Conservation (phyloP, 148 eudicot genomes). For the Vaccinium myrtillus region DNA sequence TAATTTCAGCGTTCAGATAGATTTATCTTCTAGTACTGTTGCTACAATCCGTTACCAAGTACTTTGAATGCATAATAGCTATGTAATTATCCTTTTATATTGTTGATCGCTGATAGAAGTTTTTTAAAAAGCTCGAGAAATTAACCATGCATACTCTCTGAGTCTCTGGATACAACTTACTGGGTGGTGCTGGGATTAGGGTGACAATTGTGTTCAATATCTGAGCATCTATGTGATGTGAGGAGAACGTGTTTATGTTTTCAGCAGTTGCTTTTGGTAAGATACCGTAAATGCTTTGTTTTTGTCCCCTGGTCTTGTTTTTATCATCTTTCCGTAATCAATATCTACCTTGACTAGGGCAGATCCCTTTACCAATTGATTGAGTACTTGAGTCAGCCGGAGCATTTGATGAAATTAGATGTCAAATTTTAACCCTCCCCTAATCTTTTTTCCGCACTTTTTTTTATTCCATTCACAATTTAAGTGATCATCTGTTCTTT, state of each 20-base stretch:
- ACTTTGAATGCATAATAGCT: not conserved
- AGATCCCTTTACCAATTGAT: not conserved
- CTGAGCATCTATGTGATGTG: not conserved
- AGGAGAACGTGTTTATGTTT: not conserved
- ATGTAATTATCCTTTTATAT: not conserved
- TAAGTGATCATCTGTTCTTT: constrained; percentile 11
- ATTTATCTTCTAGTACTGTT: constrained; percentile 1
- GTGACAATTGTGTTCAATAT: not conserved
- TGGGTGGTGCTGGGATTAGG: not conserved
- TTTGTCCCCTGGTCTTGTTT: not conserved
- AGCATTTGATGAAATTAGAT: not conserved
- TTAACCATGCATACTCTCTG: not conserved
- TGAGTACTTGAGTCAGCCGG: not conserved
- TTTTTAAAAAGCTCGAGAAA: not conserved
- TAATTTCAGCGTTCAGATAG: no score
- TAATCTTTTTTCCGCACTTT: not conserved
- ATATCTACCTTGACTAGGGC: not conserved
- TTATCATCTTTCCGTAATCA: not conserved
- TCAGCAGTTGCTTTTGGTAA: not conserved
- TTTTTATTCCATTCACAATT: not conserved
- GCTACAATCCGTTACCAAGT: not conserved
- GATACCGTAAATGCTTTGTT: not conserved
- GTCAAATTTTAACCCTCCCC: not conserved
- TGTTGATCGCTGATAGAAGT: not conserved
- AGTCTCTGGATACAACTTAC: not conserved